These are phyloP conservation scores for Harrya chromipes DNA, from an alignment of 768 basidiomycete species.

Conservation along the genomic window DNA sequence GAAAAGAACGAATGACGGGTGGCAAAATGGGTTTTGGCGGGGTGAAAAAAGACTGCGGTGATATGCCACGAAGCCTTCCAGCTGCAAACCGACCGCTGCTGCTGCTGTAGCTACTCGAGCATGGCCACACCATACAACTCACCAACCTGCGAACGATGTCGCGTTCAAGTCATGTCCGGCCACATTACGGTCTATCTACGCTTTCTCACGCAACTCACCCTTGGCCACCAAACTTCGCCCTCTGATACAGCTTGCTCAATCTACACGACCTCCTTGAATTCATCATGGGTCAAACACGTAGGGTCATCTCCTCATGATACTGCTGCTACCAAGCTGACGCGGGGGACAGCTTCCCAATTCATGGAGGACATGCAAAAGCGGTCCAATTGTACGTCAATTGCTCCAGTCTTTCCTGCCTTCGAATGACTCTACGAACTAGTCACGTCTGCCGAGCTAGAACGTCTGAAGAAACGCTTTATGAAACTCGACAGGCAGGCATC, in stretches of 20 bases:
- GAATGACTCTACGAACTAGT: conserved; percentile 49
- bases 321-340: conserved; percentile 3
- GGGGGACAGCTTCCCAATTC: conserved; percentile 74
- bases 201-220: conserved; percentile 21
- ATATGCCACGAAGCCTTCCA: conserved; percentile 2
- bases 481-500: conserved; percentile 84
- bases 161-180: background rate
- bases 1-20: conserved; percentile 17
- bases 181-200: background rate
- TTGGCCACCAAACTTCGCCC: background rate
- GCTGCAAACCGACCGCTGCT: conserved; percentile 2
- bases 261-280: conserved; percentile 5
- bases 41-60: conserved; percentile 1
- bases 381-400: conserved; percentile 82
- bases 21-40: conserved; percentile 6
- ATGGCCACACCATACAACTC: conserved; percentile 20
- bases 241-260: background rate
- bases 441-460: conserved; percentile 89
- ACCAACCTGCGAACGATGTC: background rate
- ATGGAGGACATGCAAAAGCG: conserved; percentile 98
- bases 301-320: conserved; percentile 25
- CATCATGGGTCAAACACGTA: conserved; percentile 84
- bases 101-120: conserved; percentile 8
- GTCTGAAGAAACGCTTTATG: conserved; percentile 99
- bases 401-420: background rate